A percentile compares a stretch with the other conserved stretches of the same genome.
Conservation (phyloP, 2,329 filamentous ascomycete species). For the Colletotrichum tofieldiae region DNA sequence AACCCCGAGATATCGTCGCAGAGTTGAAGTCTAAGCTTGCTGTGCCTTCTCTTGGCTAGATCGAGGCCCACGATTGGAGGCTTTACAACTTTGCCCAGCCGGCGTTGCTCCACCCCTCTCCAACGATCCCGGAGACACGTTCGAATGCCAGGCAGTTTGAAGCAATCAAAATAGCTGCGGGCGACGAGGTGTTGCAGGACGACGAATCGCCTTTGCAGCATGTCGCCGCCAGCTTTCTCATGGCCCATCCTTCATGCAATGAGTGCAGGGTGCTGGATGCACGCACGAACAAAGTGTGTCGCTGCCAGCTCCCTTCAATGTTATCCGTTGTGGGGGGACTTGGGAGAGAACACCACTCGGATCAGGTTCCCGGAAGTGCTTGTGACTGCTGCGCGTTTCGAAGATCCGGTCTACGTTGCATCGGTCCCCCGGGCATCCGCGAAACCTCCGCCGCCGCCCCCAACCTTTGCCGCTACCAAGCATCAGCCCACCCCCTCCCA, state of each 20-base stretch:
- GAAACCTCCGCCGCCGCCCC: conserved; percentile 11
- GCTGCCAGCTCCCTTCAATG: conserved; percentile 2
- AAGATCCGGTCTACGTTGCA: conserved; percentile 29
- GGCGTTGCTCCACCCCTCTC: conserved; percentile 26
- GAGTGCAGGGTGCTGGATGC: conserved; percentile 13
- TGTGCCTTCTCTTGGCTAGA: conserved; percentile 36
- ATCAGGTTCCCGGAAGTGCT: conserved; percentile 18
- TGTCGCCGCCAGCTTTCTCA: conserved; percentile 10
- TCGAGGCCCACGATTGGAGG: conserved; percentile 33
- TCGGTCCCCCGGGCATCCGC: conserved; percentile 27
- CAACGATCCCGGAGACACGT: conserved; percentile 27
- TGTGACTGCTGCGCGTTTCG: conserved; percentile 33
- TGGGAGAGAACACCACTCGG: conserved; percentile 14
- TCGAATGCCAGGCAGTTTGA: conserved; percentile 25
- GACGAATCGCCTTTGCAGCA: conserved; percentile 29
- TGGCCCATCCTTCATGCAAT: conserved; percentile 3
- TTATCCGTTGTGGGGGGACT: conserved; percentile 4
- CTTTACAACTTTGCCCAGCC: conserved; percentile 22
- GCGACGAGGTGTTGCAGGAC: conserved; percentile 24
- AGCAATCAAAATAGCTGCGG: conserved; percentile 37
- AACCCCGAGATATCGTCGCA: conserved; percentile 35
- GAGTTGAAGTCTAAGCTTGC: conserved; percentile 41
- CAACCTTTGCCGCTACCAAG: conserved; percentile 8
- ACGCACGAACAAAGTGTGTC: not conserved
- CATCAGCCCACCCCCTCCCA: conserved; percentile 11